Evolutionary conservation across 129 eudicot species (phyloP), one percentile per base, ranked within the genome.

Genomic region (Ambrosia trifida): DNA sequence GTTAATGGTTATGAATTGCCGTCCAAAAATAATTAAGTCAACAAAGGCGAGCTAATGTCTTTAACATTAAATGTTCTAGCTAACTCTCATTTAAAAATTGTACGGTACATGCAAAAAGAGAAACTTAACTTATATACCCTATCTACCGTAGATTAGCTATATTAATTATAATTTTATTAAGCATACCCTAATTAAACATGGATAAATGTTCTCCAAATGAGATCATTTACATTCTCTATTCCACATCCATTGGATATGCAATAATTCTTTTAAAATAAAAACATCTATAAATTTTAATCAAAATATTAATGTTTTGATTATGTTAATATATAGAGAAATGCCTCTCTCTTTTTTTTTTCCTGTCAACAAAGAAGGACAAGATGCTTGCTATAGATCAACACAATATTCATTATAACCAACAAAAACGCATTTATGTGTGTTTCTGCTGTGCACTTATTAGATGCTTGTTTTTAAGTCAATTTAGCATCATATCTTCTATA

Each of bases 361-460:
- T 56, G 44, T 62, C 35, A 72, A 72, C 67, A 62, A 72, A 66
- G 73, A 61, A 67, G 64, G 70, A 75, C 79, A 79, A 75, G 71
- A 66, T 64, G 72, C 74, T 70, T 51, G 58, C 68, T 54, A 46
- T 64, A 8, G 17, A 72, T 72, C 73, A 40, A 75, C 53, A 73
- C 52, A 78, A 67, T 68, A 54, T 67, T 77, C 61, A 74, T 72
- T 61, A 24, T 24, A 63, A 46, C 67, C 86, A 78, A 83, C 59
- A 30, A 63, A 70, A 72, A 64, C 59, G 71, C 81, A 75, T 43
- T 64, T 74, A 32, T 80, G 77, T 76, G 62, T 43, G 73, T 24
- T 24, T 72, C 79, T 44, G 68, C 45, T 50, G 3, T 80, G 80
- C 82, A 74, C 78, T 81, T 79, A 73, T 68, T 80, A 73, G 69